Base-by-base conservation (phyloP, 345 rosid genomes). In the Physaria fendleri region DNA sequence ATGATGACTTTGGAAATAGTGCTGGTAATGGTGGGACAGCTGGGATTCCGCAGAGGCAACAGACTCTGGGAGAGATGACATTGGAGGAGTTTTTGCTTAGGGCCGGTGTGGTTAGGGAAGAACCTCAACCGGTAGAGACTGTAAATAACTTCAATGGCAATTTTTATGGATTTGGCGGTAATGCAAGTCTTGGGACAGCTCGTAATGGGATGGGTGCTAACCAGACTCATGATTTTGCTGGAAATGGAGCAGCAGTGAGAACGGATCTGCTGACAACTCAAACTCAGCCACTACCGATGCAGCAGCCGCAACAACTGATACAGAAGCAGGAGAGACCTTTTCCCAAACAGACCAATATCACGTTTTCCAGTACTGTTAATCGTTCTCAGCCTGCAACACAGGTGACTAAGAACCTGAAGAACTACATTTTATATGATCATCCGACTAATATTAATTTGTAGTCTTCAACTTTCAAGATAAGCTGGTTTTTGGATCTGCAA, bases 91-190 rank as follows among this genome's bases (percentile, higher is more conserved):
- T 94, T 57, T 69, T 94, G 71, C 69, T 66, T 29, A 85, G 69
- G 56, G 99, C 88, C 3, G 99, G 99, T 6, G 96, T 87, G 40
- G 96, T 83, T 39, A 85, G 88, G 59, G 97, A 94, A 71, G 97
- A 90, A 9, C 48, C 65, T 15, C 88, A 65, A 51, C 59, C 64
- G 51, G 62, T 66, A 23, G 81, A 57, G 30, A 81, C 75, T 68
- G 41, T 68, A 9, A 62, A 68, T 34, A 79, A 77, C 70, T 52
- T 39, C 65, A 67, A 61, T 70, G 84, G 75, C 5, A 85, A 74
- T 6, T 65, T 71, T 59, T 76, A 79, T 23, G 85, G 74, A n/a
- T 83, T 57, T 49, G 56, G 56, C 35, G 4, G 50, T 51, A 80
- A 56, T 61, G 75, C 77, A 37, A 88, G 76, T 47, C 44, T 84